Evolutionary conservation across 2,329 filamentous ascomycete species (phyloP).

Genomic region (Exophiala xenobiotica): DNA sequence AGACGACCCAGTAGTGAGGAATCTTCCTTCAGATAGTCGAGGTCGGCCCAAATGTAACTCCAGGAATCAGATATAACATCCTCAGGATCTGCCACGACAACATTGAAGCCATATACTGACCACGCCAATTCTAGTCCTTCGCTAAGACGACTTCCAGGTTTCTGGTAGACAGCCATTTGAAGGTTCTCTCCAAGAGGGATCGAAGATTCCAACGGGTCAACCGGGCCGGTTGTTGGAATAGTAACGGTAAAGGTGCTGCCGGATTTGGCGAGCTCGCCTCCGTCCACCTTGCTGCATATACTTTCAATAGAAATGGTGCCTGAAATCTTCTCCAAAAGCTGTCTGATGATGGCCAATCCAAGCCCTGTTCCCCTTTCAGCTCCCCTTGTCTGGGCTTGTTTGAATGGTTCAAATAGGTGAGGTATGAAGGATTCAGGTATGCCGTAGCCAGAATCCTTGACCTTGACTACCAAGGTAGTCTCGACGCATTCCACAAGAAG

Average conservation of each 20-base stretch:
- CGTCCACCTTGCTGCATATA: slow-evolving; percentile 23
- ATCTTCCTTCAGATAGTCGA: slow-evolving; percentile 27
- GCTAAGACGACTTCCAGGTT: slow-evolving; percentile 19
- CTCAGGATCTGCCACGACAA: slow-evolving; percentile 20
- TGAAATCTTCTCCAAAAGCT: slow-evolving; percentile 34
- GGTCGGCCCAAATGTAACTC: slow-evolving; percentile 33
- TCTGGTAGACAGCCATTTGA: slow-evolving; percentile 24
- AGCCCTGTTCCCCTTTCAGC: slow-evolving; percentile 34
- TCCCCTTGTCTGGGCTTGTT: slow-evolving; percentile 35
- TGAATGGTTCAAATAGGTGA: slow-evolving; percentile 67
- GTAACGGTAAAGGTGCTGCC: slow-evolving; percentile 29
- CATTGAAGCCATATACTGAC: slow-evolving; percentile 29
- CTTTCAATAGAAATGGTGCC: slow-evolving; percentile 35
- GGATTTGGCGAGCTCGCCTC: slow-evolving; percentile 18
- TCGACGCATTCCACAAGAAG: slow-evolving; percentile 54
- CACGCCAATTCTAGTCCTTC: slow-evolving; percentile 32
- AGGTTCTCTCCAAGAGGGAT: slow-evolving; percentile 2
- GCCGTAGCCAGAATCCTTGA: slow-evolving; percentile 34
- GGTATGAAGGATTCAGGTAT: slow-evolving; percentile 56
- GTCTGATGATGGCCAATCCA: slow-evolving; percentile 35
- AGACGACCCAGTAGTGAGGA: slow-evolving; percentile 25
- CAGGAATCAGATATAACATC: slow-evolving; percentile 27
- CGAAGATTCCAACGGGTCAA: neutral
- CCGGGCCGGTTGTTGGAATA: slow-evolving; percentile 14
- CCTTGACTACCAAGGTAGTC: slow-evolving; percentile 58